Evolutionary conservation across 495 filamentous ascomycete genomes (phyloP).

Genomic region (Aspergillus sparsus): DNA sequence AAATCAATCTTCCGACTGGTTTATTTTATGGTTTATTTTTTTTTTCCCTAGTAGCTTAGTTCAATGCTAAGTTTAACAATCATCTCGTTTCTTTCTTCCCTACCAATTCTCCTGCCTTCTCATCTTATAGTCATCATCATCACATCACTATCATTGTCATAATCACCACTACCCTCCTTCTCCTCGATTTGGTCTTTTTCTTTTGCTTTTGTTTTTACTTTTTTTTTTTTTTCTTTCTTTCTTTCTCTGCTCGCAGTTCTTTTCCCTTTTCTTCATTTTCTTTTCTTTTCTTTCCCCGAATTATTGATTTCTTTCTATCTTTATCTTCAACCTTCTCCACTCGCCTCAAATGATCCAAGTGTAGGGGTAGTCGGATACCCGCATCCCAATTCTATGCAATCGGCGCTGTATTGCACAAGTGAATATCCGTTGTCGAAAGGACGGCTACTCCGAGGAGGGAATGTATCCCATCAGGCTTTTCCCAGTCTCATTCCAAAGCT

Average conservation of each 20-base stretch:
- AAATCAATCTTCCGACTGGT: too few species aligned
- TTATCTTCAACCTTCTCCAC: constrained; percentile 20
- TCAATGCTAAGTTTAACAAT: too few species aligned
- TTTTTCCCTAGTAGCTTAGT: too few species aligned
- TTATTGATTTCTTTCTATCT: constrained; percentile 12
- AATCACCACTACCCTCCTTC: too few species aligned
- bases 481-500: constrained; percentile 21
- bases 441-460: constrained; percentile 15
- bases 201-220: neutral
- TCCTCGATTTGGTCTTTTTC: neutral
- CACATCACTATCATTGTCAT: too few species aligned
- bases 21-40: too few species aligned
- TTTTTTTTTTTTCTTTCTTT: neutral
- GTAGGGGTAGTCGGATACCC: constrained; percentile 23
- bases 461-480: constrained; percentile 18
- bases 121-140: too few species aligned
- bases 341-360: constrained; percentile 22
- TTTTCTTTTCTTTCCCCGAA: neutral
- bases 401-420: constrained; percentile 21
- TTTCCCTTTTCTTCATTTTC: constrained; percentile 10
- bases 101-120: too few species aligned
- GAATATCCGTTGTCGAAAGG: constrained; percentile 15
- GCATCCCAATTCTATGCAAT: constrained; percentile 26
- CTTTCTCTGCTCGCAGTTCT: constrained; percentile 3
- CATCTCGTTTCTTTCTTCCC: too few species aligned